A percentile compares a stretch with the other conserved stretches of the same genome.
These are phyloP conservation scores for Plenodomus biglobosus DNA, from an alignment of 2,329 filamentous ascomycete species.

Conservation along the genomic window DNA sequence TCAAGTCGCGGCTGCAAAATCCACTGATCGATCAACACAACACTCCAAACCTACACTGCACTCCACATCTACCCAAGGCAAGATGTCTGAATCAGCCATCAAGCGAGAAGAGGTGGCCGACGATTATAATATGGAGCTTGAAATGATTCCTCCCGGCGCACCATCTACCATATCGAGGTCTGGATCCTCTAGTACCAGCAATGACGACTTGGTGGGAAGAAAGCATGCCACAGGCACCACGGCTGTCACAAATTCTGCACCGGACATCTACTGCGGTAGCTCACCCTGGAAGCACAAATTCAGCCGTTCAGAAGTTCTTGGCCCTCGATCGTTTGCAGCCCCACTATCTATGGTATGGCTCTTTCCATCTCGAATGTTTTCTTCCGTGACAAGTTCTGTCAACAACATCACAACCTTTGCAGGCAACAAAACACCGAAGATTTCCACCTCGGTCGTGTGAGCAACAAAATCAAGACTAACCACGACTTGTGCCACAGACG, in stretches of 20 bases:
- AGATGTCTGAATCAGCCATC: conserved; percentile 6
- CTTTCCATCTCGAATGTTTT: conserved; percentile 14
- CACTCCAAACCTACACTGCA: no score
- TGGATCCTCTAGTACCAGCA: background rate
- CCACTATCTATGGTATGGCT: conserved; percentile 1
- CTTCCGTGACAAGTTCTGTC: conserved; percentile 12
- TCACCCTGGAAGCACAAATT: conserved; percentile 5
- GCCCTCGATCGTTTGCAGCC: background rate
- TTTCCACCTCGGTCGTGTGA: background rate
- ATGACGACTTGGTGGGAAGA: background rate
- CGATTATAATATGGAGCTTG: background rate
- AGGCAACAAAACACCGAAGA: conserved; percentile 2
- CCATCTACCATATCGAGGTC: background rate
- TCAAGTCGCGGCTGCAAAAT: background rate
- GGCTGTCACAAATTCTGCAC: background rate
- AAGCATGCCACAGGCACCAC: background rate
- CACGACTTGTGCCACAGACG: background rate
- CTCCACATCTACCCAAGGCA: no score
- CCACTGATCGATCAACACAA: background rate
- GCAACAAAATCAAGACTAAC: background rate
- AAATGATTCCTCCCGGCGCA: background rate
- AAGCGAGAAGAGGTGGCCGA: conserved; percentile 12
- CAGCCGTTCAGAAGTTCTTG: background rate
- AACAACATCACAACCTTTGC: conserved; percentile 3
- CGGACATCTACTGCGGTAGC: conserved; percentile 2